Base-by-base conservation (phyloP, 2,329 filamentous ascomycete genomes). In the Pestalotiopsis sp. region DNA sequence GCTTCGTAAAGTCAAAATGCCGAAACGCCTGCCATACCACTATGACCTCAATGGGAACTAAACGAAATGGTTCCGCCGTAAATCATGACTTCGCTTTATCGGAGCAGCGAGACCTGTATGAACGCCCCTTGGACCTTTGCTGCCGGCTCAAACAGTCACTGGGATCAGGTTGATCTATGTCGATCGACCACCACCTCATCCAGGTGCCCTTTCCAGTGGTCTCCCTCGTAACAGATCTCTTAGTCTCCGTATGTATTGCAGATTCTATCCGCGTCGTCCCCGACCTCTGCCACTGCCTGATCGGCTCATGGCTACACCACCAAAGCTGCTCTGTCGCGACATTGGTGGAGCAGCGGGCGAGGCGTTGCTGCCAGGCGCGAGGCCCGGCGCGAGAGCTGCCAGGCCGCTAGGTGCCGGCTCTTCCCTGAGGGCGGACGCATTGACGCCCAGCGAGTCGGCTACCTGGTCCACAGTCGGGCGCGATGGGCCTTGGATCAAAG, bases 261-360 rank as follows among this genome's bases (percentile, higher is more conserved):
- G n/a, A 17, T 3, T 20, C 13, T 17, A n/a, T 17, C 66, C 49
- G 31, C 45, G 57, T 3, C 69, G 64, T 60, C 77, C 72, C 69
- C 76, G 75, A 14, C 86, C 86, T 65, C 86, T 81, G 25, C 82
- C 83, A 70, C 85, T 87, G 59, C 83, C 81, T 27, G 81, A 84
- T 25, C 87, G 82, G 71, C 86, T 89, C 87, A 89, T 89, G 13
- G 85, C 81, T 39, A 84, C 84, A 57, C 87, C 87, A 27, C 86
- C 86, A 3, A 85, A 79, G 66, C 86, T 88, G 77, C 84, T 88
- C 75, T 86, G 85, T 49, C 86, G 84, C 73, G 86, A 88, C 85
- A 88, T 88, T 1, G 86, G 83, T 14, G 80, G 80, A 0, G 81
- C 83, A 0, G 80, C 80, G 31, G 79, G 68, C 4, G 73, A 72